Evolutionary conservation across 2,329 filamentous ascomycete species (phyloP).

Genomic region (Juglanconis sp.): DNA sequence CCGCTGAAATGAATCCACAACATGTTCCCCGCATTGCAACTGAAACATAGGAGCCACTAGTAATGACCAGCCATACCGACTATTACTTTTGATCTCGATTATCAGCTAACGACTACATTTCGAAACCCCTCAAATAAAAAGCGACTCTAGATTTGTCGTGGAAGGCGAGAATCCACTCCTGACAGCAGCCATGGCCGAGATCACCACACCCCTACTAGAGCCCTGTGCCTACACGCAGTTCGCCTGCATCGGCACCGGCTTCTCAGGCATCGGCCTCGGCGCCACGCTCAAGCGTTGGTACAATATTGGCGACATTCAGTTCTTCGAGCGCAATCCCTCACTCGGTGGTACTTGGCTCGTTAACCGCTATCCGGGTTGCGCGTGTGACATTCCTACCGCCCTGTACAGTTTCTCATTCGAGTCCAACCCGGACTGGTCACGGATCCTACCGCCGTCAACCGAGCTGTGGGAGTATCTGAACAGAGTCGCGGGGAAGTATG

Average conservation of each 20-base stretch:
- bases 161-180: neutral
- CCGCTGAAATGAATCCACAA: no score
- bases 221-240: constrained; percentile 31
- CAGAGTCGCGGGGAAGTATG: constrained; percentile 45
- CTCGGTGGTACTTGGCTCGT: constrained; percentile 64
- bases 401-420: constrained; percentile 61
- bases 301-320: constrained; percentile 54
- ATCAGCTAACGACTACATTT: neutral
- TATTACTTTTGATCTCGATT: neutral
- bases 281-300: constrained; percentile 56
- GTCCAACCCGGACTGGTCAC: constrained; percentile 58
- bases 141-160: no score
- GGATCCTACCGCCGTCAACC: constrained; percentile 50
- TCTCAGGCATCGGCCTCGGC: constrained; percentile 60
- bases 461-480: constrained; percentile 59
- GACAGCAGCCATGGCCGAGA: neutral
- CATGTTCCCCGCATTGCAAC: no score
- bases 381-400: constrained; percentile 57
- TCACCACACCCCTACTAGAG: neutral
- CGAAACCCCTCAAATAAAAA: neutral
- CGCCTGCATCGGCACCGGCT: constrained; percentile 55
- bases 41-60: no score
- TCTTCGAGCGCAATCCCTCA: constrained; percentile 57
- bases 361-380: constrained; percentile 57
- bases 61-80: no score